These are phyloP conservation scores for Scheffersomyces titani DNA, from an alignment of 1,139 yeast genomes.

Conservation along the genomic window DNA sequence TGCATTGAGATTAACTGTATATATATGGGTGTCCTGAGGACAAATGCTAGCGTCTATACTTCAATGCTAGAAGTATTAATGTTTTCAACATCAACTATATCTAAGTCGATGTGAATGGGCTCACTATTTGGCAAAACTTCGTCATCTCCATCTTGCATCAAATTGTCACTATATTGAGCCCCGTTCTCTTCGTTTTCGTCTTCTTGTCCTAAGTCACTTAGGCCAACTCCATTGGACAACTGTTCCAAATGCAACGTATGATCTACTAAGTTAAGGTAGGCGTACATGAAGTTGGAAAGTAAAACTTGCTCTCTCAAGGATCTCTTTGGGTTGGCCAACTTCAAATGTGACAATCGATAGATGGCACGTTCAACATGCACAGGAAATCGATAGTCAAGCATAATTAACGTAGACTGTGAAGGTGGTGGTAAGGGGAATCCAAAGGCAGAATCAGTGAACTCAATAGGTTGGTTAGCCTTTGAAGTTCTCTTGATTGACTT, in stretches of 20 bases:
- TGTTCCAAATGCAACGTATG: conserved; percentile 76
- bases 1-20: background rate
- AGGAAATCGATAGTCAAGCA: conserved; percentile 86
- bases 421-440: conserved; percentile 86
- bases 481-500: conserved; percentile 46
- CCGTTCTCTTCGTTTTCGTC: conserved; percentile 11
- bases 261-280: conserved; percentile 90
- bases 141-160: conserved; percentile 14
- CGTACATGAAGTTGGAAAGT: conserved; percentile 94
- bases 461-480: conserved; percentile 66
- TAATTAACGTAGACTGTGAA: conserved; percentile 69
- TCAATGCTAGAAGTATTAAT: conserved; percentile 2
- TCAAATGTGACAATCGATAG: conserved; percentile 86
- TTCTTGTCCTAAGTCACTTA: conserved; percentile 10
- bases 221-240: conserved; percentile 16
- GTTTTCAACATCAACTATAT: conserved; percentile 10
- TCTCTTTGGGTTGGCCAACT: conserved; percentile 90
- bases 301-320: conserved; percentile 90
- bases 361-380: conserved; percentile 95
- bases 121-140: conserved; percentile 12
- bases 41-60: background rate
- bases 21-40: background rate
- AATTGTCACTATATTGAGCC: background rate
- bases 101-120: conserved; percentile 19
- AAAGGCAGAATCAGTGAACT: conserved; percentile 79